These are phyloP conservation scores for Penicillium aurantiogriseum DNA, from an alignment of 2,329 filamentous ascomycete species.

Conservation along the genomic window DNA sequence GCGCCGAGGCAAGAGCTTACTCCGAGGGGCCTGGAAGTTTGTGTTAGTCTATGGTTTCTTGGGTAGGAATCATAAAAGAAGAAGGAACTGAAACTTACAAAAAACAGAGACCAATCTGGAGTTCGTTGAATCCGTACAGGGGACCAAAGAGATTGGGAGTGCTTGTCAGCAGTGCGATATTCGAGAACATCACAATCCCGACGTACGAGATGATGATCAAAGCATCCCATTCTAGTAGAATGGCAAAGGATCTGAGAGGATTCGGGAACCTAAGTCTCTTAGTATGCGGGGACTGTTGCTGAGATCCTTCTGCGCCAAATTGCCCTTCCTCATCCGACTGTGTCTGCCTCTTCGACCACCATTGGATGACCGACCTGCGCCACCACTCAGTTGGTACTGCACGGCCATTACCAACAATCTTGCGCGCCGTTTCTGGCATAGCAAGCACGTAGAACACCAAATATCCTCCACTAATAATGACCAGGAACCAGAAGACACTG, in stretches of 20 bases:
- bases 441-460: slow-evolving; percentile 14
- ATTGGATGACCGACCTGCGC: slow-evolving; percentile 23
- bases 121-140: slow-evolving; percentile 36
- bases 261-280: slow-evolving; percentile 46
- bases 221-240: slow-evolving; percentile 42
- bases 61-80: background rate
- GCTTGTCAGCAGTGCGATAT: slow-evolving; percentile 40
- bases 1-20: slow-evolving; percentile 20
- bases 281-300: slow-evolving; percentile 16
- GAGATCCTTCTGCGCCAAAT: background rate
- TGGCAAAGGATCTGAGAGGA: slow-evolving; percentile 41
- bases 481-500: slow-evolving; percentile 35
- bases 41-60: background rate
- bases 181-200: slow-evolving; percentile 37
- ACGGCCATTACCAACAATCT: slow-evolving; percentile 30
- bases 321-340: slow-evolving; percentile 1
- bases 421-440: slow-evolving; percentile 39
- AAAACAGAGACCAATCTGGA: slow-evolving; percentile 29
- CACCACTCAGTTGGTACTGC: slow-evolving; percentile 27
- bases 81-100: slow-evolving; percentile 13
- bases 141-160: slow-evolving; percentile 40
- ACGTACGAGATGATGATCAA: slow-evolving; percentile 37
- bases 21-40: slow-evolving; percentile 20
- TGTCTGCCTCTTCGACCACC: slow-evolving; percentile 5
- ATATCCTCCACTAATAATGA: slow-evolving; percentile 24